phyloP scores from a whole-genome alignment of 805 yeast genomes.

The Osmozyma mogii region DNA sequence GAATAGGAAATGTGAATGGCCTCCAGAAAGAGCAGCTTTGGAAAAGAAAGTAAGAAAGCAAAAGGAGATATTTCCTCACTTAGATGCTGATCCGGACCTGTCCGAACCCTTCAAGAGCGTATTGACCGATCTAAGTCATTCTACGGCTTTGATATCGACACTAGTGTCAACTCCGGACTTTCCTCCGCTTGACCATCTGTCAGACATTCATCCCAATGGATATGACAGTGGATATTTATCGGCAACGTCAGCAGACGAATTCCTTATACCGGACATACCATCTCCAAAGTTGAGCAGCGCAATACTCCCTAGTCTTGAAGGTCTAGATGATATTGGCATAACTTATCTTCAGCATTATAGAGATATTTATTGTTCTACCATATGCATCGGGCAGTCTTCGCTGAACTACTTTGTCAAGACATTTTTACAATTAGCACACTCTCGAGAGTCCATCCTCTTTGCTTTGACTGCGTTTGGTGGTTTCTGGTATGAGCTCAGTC shows the following conservation, averaged over 20 bases:
- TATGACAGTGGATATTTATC: no score
- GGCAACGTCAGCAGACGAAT: neutral
- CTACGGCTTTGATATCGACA: no score
- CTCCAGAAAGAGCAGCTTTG: neutral
- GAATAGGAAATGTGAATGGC: constrained; percentile 7
- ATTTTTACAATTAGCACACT: constrained; percentile 10
- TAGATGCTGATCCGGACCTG: neutral
- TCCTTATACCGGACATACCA: neutral
- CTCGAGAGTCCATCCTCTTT: constrained; percentile 11
- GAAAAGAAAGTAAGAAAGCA: neutral
- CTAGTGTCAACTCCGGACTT: no score
- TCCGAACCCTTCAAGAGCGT: no score
- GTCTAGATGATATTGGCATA: constrained; percentile 12
- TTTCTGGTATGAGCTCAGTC: constrained; percentile 10
- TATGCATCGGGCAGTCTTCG: constrained; percentile 10
- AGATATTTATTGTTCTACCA: constrained; percentile 10
- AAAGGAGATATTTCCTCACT: no score
- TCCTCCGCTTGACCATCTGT: no score
- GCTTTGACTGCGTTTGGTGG: constrained; percentile 17
- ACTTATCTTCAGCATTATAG: constrained; percentile 12
- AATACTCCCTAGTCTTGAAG: constrained; percentile 4
- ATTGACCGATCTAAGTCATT: no score
- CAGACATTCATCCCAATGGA: no score
- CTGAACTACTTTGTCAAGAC: constrained; percentile 16
- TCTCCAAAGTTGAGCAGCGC: no score